Evolutionary conservation across 257 asterid species (phyloP), one percentile per base, ranked within the genome.

Genomic region (Cordia subcordata): DNA sequence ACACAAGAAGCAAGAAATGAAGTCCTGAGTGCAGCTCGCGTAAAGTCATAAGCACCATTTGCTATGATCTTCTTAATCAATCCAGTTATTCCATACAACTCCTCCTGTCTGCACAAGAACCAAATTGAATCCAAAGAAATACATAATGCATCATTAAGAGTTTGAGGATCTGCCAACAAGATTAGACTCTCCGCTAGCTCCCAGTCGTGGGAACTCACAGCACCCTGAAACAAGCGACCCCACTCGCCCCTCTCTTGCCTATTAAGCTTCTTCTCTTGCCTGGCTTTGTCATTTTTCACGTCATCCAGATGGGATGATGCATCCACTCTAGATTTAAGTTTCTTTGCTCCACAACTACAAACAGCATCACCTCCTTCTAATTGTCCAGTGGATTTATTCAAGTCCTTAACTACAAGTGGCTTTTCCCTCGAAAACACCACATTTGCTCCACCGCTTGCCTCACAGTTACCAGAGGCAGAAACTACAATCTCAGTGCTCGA

Each of bases 1-100:
- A 93, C 97, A 56, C 97, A 85, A 0, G 99, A 89, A 71, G 99
- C 97, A 49, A 93, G 97, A 77, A 93, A 93, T 16, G 97, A 93
- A 61, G 99, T 93, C 82, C 99, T 81, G 33, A 93, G 87, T 10
- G 88, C 90, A 57, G 97, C 99, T 68, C 99, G 75, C n/a, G 94
- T 88, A 67, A 88, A 93, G 77, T 89, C 99, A 70, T 68, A 84
- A 0, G 99, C 99, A 64, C 99, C 99, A 70, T 83, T 83, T 42
- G 79, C 64, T 21, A 93, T 80, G 39, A 88, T 77, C 80, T 84
- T 92, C 83, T 82, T 86, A 69, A 89, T 89, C 75, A 88, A 73
- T 40, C 82, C 88, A 40, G 91, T 86, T 52, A 87, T 88, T 40
- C 99, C 97, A 49, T 73, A 68, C 61, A 89, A 56, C 63, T 84